Percentiles rank a stretch among this genome's conserved stretches.
These are phyloP conservation scores for Bipolaris oryzae DNA, from an alignment of 2,329 filamentous ascomycete genomes.

Conservation along the genomic window DNA sequence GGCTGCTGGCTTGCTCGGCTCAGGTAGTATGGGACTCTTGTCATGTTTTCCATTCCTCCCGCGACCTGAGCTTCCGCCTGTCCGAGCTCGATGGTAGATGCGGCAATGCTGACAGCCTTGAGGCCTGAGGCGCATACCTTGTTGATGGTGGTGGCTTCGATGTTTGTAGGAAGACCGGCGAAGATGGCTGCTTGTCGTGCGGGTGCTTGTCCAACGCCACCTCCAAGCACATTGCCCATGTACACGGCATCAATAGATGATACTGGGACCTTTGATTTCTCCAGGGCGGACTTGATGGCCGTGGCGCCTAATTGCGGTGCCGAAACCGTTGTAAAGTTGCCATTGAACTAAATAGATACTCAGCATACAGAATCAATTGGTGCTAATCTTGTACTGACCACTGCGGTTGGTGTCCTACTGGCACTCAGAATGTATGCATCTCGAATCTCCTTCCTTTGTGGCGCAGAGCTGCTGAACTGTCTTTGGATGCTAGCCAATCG, in stretches of 20 bases:
- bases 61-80: slow-evolving; percentile 87
- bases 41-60: slow-evolving; percentile 99
- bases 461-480: slow-evolving; percentile 45
- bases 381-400: slow-evolving; percentile 59
- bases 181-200: slow-evolving; percentile 90
- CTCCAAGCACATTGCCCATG: slow-evolving; percentile 95
- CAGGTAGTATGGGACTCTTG: slow-evolving; percentile 87
- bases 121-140: slow-evolving; percentile 97
- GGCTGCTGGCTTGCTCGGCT: slow-evolving; percentile 81
- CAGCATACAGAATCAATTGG: background rate
- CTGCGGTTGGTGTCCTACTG: slow-evolving; percentile 85
- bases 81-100: slow-evolving; percentile 92
- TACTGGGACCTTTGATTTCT: slow-evolving; percentile 81
- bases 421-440: slow-evolving; percentile 95
- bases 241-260: slow-evolving; percentile 90
- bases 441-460: slow-evolving; percentile 68
- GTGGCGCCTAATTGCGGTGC: slow-evolving; percentile 88
- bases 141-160: slow-evolving; percentile 93
- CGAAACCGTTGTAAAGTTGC: slow-evolving; percentile 79
- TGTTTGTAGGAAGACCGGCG: slow-evolving; percentile 77
- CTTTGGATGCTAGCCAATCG: slow-evolving; percentile 46
- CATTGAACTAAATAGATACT: slow-evolving; percentile 77
- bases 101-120: slow-evolving; percentile 88
- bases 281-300: slow-evolving; percentile 88
- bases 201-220: slow-evolving; percentile 82